Evolutionary conservation across 2,329 filamentous ascomycete species (phyloP), one percentile per base, ranked within the genome.

Genomic region (Pseudodiploospora longispora): DNA sequence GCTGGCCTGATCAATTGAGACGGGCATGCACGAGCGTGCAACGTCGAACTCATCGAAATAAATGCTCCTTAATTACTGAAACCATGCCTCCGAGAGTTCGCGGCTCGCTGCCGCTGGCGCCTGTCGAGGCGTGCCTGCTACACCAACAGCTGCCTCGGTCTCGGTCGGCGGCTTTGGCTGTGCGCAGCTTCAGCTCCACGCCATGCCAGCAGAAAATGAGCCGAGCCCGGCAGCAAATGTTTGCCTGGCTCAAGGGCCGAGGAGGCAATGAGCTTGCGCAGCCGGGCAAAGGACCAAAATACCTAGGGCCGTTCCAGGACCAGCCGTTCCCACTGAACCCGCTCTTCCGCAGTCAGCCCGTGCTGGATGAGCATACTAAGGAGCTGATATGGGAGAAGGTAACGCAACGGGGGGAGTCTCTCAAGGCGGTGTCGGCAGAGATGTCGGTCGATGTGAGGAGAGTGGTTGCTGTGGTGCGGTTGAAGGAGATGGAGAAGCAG

Each of bases 401-500:
- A 10, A 79, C 80, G 49, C 59, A 66, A n/a, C 62, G 78, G 10
- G 82, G 83, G 47, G 72, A 82, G 61, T 79, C 83, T 45, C 71
- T 95, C 50, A 83, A 87, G 57, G 76, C 76, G 36, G 85, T 94
- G 19, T 90, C 87, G 58, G 83, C 84, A 1, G 77, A 87, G 57
- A 76, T 86, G 54, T 79, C 82, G 29, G 78, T 95, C 27, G 88
- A 93, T 57, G 83, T 95, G 65, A 79, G 86, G 58, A 77, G 90
- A 55, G 85, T 95, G 12, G 89, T 82, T 29, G 90, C 90, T 27
- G 85, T 95, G 19, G 84, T 95, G 47, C 74, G 90, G 56, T 70
- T 96, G 57, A 91, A 91, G 69, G 81, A 88, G 63, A 73, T 95
- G 52, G 88, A 96, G 69, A 88, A 84, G 68, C 72, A 83, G 52